These are phyloP conservation scores for Penicillium argentinense DNA, from an alignment of 495 filamentous ascomycete genomes.

Conservation along the genomic window DNA sequence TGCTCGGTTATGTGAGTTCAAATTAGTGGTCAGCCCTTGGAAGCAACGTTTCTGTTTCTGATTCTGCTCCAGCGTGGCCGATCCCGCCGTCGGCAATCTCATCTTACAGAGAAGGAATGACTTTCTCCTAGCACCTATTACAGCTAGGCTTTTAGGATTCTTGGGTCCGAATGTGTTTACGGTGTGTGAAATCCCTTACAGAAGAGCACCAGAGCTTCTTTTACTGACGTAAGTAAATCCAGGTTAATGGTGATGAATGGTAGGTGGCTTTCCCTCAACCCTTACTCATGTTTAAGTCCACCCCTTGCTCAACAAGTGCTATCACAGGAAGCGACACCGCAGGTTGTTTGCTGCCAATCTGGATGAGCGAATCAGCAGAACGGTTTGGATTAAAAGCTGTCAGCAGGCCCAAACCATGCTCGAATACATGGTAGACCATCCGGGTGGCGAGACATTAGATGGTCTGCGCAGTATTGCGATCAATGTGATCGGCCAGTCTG, in stretches of 20 bases:
- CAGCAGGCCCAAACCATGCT: slow-evolving; percentile 33
- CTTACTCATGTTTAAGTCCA: background rate
- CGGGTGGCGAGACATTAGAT: slow-evolving; percentile 21
- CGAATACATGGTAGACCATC: slow-evolving; percentile 18
- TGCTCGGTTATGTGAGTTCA: slow-evolving; percentile 13
- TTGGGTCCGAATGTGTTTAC: slow-evolving; percentile 30
- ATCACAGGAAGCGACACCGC: slow-evolving; percentile 37
- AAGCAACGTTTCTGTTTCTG: background rate
- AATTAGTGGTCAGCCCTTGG: background rate
- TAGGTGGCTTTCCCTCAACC: background rate
- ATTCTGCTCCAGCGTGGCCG: slow-evolving; percentile 10
- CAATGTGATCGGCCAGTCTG: slow-evolving; percentile 41
- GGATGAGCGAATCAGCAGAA: slow-evolving; percentile 36
- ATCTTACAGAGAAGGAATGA: slow-evolving; percentile 31
- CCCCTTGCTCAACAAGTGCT: background rate
- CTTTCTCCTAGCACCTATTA: slow-evolving; percentile 24
- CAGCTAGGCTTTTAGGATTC: slow-evolving; percentile 23
- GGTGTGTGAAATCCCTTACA: slow-evolving; percentile 13
- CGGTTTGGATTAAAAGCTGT: slow-evolving; percentile 37
- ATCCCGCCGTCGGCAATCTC: slow-evolving; percentile 17
- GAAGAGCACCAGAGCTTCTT: background rate
- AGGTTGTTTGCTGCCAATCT: slow-evolving; percentile 38
- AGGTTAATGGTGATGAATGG: slow-evolving; percentile 26
- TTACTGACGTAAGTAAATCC: background rate
- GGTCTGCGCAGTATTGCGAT: slow-evolving; percentile 35